Evolutionary conservation across 805 yeast species (phyloP).

Genomic region (Priceomyces castillae): DNA sequence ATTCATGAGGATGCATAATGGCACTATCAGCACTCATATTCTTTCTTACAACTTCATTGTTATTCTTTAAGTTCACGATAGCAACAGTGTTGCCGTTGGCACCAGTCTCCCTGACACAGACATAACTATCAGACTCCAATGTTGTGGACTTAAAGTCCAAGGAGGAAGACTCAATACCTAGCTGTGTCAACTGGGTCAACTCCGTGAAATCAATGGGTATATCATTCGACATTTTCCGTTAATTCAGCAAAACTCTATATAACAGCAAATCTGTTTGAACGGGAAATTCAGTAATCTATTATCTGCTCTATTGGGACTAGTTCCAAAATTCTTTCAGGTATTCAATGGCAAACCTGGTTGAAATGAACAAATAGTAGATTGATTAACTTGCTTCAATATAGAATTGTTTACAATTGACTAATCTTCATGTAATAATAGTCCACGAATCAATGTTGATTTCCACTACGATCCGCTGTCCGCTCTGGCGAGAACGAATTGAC

Average conservation of each 20-base stretch:
- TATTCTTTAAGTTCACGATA: slow-evolving; percentile 78
- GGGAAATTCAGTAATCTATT: slow-evolving; percentile 1
- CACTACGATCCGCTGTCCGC: slow-evolving; percentile 3
- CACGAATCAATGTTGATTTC: slow-evolving; percentile 1
- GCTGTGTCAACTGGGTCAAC: slow-evolving; percentile 79
- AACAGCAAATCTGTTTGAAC: slow-evolving; percentile 5
- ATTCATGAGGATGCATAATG: slow-evolving; percentile 88
- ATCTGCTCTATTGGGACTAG: slow-evolving; percentile 1
- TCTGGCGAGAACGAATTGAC: slow-evolving; percentile 5
- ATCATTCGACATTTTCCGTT: slow-evolving; percentile 40
- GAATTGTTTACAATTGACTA: slow-evolving; percentile 2
- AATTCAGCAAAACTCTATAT: slow-evolving; percentile 3
- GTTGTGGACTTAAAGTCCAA: slow-evolving; percentile 94
- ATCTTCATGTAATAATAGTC: not conserved
- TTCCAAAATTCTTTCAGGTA: not conserved
- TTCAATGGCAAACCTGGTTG: slow-evolving; percentile 3
- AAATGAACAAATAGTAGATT: slow-evolving; percentile 3
- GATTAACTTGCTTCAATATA: slow-evolving; percentile 3
- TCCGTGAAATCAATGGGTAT: slow-evolving; percentile 97
- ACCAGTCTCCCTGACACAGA: slow-evolving; percentile 70
- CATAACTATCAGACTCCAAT: slow-evolving; percentile 86
- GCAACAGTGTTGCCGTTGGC: slow-evolving; percentile 83
- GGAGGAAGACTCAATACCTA: slow-evolving; percentile 82
- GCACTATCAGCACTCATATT: slow-evolving; percentile 98
- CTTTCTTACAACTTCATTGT: slow-evolving; percentile 79